Conservation (phyloP, 805 yeast species). For the Soucietia sequanensis region DNA sequence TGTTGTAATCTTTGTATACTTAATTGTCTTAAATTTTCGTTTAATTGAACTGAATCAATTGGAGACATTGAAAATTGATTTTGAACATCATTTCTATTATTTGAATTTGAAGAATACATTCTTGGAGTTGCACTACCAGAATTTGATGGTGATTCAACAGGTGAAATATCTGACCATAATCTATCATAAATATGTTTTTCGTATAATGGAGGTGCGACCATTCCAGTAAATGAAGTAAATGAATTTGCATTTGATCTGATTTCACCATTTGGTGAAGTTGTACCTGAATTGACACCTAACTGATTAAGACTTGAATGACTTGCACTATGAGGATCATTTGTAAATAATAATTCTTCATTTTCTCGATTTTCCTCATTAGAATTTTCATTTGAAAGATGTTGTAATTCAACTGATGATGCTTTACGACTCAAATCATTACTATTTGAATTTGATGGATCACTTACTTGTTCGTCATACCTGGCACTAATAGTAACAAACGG, state of each 20-base stretch:
- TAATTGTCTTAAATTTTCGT: slow-evolving; percentile 52
- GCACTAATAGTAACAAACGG: slow-evolving; percentile 80
- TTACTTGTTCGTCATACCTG: slow-evolving; percentile 43
- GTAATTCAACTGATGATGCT: neutral
- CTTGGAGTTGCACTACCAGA: slow-evolving; percentile 45
- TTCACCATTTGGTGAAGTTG: slow-evolving; percentile 4
- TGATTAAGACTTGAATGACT: slow-evolving; percentile 25
- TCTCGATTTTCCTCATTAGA: slow-evolving; percentile 6
- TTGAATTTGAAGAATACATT: too few species aligned
- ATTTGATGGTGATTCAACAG: slow-evolving; percentile 43
- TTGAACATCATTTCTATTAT: slow-evolving; percentile 12
- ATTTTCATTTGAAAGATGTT: neutral
- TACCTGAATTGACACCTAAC: slow-evolving; percentile 7
- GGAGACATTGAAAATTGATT: slow-evolving; percentile 35
- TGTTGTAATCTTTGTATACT: slow-evolving; percentile 49
- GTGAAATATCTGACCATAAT: slow-evolving; percentile 66
- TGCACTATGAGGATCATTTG: slow-evolving; percentile 16
- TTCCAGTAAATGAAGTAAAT: slow-evolving; percentile 32
- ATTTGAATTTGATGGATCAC: slow-evolving; percentile 33
- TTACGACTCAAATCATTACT: too few species aligned
- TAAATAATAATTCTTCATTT: slow-evolving; percentile 32
- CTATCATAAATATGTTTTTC: slow-evolving; percentile 79
- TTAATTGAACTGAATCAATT: slow-evolving; percentile 40
- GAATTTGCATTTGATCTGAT: slow-evolving; percentile 26
- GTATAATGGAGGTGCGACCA: slow-evolving; percentile 84